These are phyloP conservation scores for Pleurozium schreberi DNA, from an alignment of 225 moss, liverwort and hornwort species.

Conservation along the genomic window DNA sequence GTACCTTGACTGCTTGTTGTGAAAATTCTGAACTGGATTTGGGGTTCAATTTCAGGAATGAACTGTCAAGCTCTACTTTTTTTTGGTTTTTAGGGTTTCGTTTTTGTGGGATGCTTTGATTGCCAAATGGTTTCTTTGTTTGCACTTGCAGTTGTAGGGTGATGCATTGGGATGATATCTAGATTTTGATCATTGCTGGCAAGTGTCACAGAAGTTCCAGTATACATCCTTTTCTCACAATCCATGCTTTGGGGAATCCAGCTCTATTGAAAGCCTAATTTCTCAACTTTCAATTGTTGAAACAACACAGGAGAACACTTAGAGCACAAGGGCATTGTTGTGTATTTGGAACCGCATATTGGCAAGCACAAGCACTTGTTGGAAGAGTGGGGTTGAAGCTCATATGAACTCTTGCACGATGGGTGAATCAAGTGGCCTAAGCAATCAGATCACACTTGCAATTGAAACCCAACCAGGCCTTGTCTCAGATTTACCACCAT, in stretches of 20 bases:
- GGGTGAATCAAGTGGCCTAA: background rate
- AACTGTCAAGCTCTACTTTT: too few relatives aligned
- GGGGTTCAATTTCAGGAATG: background rate
- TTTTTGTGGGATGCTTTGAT: background rate
- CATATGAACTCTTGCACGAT: background rate
- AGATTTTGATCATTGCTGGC: background rate
- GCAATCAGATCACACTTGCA: background rate
- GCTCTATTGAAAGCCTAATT: background rate
- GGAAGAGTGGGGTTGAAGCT: background rate
- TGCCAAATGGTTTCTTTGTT: background rate
- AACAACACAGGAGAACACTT: background rate
- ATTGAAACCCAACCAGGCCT: accelerated
- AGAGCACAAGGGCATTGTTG: background rate
- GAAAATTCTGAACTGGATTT: background rate
- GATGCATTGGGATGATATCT: background rate
- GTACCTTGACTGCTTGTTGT: too few relatives aligned
- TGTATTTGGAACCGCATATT: accelerated
- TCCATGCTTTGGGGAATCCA: background rate
- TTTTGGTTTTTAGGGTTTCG: accelerated
- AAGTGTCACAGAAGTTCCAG: background rate
- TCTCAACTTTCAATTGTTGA: background rate
- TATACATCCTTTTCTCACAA: background rate
- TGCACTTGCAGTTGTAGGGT: background rate
- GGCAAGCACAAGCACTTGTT: background rate
- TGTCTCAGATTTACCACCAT: accelerated